Base-by-base conservation (phyloP, 257 asterid genomes). In the Vinca minor region DNA sequence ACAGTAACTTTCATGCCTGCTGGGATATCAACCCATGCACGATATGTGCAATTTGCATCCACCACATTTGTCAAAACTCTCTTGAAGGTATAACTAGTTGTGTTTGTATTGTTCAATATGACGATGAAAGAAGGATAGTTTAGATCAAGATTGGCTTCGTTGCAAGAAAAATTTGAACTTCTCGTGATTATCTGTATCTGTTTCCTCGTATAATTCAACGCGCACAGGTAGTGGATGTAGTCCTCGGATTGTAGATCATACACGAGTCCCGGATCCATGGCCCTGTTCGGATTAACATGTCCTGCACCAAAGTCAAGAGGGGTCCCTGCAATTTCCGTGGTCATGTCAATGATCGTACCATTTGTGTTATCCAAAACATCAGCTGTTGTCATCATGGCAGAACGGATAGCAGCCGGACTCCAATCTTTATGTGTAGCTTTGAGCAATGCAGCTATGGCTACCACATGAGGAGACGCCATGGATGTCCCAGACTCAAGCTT, bases 371-470 rank as follows among this genome's bases (percentile, higher is more conserved):
- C 64, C 1, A 45, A 8, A 45, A 54, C 58, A 17, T 70, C 64
- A 15, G 69, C 69, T 5, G 74, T 63, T 11, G 60, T 55, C 69
- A 63, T 63, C 69, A 70, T 63, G 9, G 69, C 74, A 14, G 74
- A 70, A n/a, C 69, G 69, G 13, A 63, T 56, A 0, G 53, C 65
- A 0, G 74, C 69, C 0, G 74, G 60, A 14, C 74, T 70, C 65
- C 74, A 54, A 25, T 70, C 69, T 39, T 14, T 53, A 23, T 70
- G 65, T 28, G 58, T 62, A 38, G 69, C 63, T 23, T 62, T 54
- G 21, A 62, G 69, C 64, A 53, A 44, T 69, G 69, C 69, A n/a
- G 69, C 65, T 70, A 70, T 28, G 21, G 64, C 74, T 14, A 21
- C 59, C 3, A 31, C 48, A 17, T 70, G 69, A 9, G 74, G 74